These are phyloP conservation scores for Phytophthora gonapodyides DNA, from an alignment of 352 stramenopile genomes.

Conservation along the genomic window DNA sequence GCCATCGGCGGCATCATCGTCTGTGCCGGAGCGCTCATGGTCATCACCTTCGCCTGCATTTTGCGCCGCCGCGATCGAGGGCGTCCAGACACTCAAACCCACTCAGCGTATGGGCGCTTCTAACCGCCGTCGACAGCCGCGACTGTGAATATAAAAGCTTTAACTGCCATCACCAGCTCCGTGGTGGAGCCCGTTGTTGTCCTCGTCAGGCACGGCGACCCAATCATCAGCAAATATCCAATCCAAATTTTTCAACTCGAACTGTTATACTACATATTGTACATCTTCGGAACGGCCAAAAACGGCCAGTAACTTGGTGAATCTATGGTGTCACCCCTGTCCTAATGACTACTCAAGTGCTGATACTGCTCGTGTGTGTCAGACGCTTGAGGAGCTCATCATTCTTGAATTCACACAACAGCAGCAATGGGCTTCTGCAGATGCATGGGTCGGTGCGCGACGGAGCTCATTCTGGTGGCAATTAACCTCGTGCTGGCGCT, in stretches of 20 bases:
- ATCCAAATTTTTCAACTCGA: no score
- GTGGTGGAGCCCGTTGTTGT: no score
- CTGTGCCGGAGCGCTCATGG: conserved; percentile 42
- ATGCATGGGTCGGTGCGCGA: conserved; percentile 27
- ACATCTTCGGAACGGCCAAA: no score
- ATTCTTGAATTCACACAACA: conserved; percentile 28
- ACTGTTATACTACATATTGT: no score
- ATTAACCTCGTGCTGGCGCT: conserved; percentile 65
- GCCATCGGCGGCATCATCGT: conserved; percentile 50
- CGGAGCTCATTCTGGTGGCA: conserved; percentile 50
- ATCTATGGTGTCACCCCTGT: no score
- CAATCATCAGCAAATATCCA: no score
- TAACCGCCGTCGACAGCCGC: conserved; percentile 25
- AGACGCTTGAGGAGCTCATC: conserved; percentile 7
- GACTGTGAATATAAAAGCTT: no score
- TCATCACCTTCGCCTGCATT: conserved; percentile 55
- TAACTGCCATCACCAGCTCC: no score
- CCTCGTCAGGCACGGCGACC: no score
- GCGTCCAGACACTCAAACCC: conserved; percentile 3
- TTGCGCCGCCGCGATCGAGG: conserved; percentile 36
- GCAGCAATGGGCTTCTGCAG: conserved; percentile 23
- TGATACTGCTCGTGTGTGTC: neutral
- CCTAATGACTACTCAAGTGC: no score
- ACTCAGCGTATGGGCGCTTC: conserved; percentile 30
- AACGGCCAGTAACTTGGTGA: no score